Base-by-base conservation (phyloP, 805 yeast species). In the Schwanniomyces vanrijiae region DNA sequence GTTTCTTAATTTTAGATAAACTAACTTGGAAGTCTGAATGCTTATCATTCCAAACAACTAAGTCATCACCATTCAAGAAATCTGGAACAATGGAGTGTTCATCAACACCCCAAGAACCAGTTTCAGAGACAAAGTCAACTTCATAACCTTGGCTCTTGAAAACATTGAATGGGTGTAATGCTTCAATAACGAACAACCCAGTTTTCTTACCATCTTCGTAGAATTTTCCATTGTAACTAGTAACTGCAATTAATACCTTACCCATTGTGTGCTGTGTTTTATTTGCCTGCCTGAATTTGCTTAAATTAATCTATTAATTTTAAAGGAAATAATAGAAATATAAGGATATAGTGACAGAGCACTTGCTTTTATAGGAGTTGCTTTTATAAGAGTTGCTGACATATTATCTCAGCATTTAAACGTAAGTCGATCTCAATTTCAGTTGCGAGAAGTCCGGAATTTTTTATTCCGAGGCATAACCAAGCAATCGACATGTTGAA, bases 181-280 rank as follows among this genome's bases (percentile, higher is more conserved):
- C 88, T 64, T 83, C 88, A 16, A 73, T 64, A 54, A 73, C 74
- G 66, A 72, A 84, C 22, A 81, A 66, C 33, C 89, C 89, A n/a
- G 88, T 81, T 50, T 77, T 78, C 44, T 67, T 50, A 31, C 86
- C 86, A 54, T 82, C 84, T 1, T 64, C 68, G 62, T 83, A 82
- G 69, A 83, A 81, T 11, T 59, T 63, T 18, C 58, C 78, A 56
- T 68, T 47, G 60, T 68, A 64, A 9, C 75, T 65, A 6, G 82
- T 65, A 44, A 77, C 49, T 18, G 78, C 79, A 43, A 79, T 55
- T 40, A 78, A 52, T 40, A 62, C 82, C 58, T 65, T 75, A 16
- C 55, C 50, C 67, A 64, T 64, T 40, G 14, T 42, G 3, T 26
- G 10, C 13, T 26, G n/a, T n/a, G n/a, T n/a, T n/a, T n/a, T n/a